Conservation (phyloP, 148 eudicot genomes). For the Vaccinium corymbosum region DNA sequence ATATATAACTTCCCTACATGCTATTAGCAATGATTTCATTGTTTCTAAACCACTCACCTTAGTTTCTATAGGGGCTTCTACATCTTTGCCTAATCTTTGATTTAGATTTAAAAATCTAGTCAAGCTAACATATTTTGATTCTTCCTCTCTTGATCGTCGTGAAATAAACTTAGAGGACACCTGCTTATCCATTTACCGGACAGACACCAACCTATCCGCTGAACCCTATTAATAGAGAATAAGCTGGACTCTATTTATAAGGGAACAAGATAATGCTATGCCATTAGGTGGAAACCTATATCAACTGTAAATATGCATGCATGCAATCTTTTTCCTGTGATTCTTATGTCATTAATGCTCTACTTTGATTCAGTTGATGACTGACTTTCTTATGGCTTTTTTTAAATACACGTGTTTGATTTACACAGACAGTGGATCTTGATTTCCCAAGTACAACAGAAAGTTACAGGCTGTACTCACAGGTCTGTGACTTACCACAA, state of each 20-base stretch:
- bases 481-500: conserved; percentile 41
- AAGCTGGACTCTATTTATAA: neutral
- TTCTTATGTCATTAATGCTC: neutral
- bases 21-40: neutral
- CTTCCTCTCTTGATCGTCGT: neutral
- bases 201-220: neutral
- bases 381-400: neutral
- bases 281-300: neutral
- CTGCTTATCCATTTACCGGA: neutral
- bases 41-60: neutral
- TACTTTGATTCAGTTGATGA: neutral
- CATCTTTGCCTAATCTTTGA: neutral
- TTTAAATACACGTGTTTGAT: conserved; percentile 10
- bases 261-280: neutral
- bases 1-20: neutral
- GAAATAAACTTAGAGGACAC: neutral
- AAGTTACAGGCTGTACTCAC: conserved; percentile 83
- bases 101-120: neutral
- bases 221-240: neutral
- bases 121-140: neutral
- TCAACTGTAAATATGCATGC: neutral
- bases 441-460: conserved; percentile 89
- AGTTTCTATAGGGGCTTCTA: neutral
- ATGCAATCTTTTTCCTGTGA: no score
- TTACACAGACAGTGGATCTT: conserved; percentile 67